phyloP scores from a whole-genome alignment of 768 basidiomycete species.

The Pleurotus pulmonarius region DNA sequence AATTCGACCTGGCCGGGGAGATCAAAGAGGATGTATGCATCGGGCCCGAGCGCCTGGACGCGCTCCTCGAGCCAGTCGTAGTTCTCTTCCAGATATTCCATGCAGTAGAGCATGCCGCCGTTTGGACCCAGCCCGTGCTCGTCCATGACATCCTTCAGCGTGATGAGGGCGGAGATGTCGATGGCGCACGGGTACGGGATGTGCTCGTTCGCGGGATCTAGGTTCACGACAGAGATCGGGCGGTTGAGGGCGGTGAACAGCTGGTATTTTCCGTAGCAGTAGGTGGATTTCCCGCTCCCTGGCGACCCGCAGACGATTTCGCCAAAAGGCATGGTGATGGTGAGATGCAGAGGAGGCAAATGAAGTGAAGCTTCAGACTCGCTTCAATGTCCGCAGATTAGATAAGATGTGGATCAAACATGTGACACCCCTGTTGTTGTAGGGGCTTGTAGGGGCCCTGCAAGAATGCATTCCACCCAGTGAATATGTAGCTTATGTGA shows the following conservation, averaged over 20 bases:
- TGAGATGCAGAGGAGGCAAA: too few species aligned
- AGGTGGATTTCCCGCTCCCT: conserved; percentile 85
- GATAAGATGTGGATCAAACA: too few species aligned
- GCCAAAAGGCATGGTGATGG: conserved; percentile 70
- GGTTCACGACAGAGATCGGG: conserved; percentile 87
- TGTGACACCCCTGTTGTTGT: too few species aligned
- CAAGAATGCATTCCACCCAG: too few species aligned
- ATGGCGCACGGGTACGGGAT: conserved; percentile 91
- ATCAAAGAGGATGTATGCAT: conserved; percentile 91
- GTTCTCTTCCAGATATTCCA: conserved; percentile 96
- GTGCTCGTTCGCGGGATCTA: conserved; percentile 91
- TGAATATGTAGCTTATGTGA: too few species aligned
- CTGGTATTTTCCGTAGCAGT: conserved; percentile 84
- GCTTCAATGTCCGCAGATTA: too few species aligned
- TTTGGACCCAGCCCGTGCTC: conserved; percentile 88
- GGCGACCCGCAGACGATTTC: conserved; percentile 86
- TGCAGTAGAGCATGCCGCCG: conserved; percentile 93
- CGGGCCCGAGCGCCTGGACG: conserved; percentile 59
- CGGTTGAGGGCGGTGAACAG: conserved; percentile 84
- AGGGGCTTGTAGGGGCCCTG: too few species aligned
- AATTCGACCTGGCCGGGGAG: conserved; percentile 97
- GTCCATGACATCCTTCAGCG: conserved; percentile 83
- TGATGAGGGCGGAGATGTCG: conserved; percentile 82
- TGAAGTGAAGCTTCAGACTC: too few species aligned
- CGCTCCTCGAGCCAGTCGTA: conserved; percentile 81